These are phyloP conservation scores for Linum lewisii DNA, from an alignment of 345 rosid species.

Conservation along the genomic window DNA sequence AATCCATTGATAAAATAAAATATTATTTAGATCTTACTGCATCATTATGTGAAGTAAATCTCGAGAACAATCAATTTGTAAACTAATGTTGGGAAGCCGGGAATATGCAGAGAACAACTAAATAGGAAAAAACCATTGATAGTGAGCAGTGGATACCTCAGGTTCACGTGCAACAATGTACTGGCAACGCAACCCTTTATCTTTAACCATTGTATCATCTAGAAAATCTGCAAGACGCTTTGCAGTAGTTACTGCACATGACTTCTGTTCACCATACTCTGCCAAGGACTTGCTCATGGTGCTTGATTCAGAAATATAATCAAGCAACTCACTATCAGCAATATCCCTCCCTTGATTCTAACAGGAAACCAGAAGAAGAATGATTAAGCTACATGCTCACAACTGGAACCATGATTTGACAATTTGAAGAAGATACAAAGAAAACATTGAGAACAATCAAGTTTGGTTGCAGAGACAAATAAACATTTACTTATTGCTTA, in stretches of 20 bases:
- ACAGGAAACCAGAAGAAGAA: conserved; percentile 14
- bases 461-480: neutral
- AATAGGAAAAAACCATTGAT: conserved; percentile 4
- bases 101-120: conserved; percentile 1
- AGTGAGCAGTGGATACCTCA: conserved; percentile 36
- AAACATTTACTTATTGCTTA: conserved; percentile 23
- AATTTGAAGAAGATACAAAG: neutral
- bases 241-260: conserved; percentile 98
- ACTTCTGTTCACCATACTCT: conserved; percentile 92
- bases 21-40: neutral
- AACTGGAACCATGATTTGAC: conserved; percentile 6
- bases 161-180: conserved; percentile 96
- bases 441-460: neutral
- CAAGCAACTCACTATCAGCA: conserved; percentile 87
- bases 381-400: conserved; percentile 2
- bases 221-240: conserved; percentile 91
- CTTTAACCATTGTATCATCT: conserved; percentile 89
- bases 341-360: conserved; percentile 90
- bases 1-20: neutral
- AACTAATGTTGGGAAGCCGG: neutral
- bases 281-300: conserved; percentile 97
- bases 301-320: conserved; percentile 96
- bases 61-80: neutral
- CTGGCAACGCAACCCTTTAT: conserved; percentile 95
- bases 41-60: neutral